A percentile compares a stretch with the other conserved stretches of the same genome.
phyloP scores from a whole-genome alignment of 805 yeast genomes.

The Ogataea naganishii region DNA sequence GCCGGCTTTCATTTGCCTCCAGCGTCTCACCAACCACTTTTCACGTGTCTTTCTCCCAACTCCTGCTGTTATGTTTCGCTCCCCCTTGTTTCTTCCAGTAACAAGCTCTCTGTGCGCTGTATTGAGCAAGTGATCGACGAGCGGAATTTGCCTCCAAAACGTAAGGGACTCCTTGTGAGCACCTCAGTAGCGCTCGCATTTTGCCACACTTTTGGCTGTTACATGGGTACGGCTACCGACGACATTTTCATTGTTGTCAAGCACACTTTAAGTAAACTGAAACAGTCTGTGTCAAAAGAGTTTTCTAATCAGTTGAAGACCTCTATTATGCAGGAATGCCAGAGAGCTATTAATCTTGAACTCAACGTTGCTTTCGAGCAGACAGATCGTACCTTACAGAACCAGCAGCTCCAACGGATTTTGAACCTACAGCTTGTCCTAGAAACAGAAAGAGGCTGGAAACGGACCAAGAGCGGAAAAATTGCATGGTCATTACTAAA shows the following conservation, averaged over 20 bases:
- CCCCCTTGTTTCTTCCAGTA: slow-evolving; percentile 13
- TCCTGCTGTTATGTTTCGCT: slow-evolving; percentile 31
- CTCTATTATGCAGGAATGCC: slow-evolving; percentile 54
- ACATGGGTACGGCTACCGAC: slow-evolving; percentile 56
- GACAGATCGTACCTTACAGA: slow-evolving; percentile 64
- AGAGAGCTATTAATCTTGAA: slow-evolving; percentile 65
- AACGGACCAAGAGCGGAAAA: slow-evolving; percentile 28
- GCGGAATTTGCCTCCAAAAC: slow-evolving; percentile 10
- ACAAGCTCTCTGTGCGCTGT: slow-evolving; percentile 14
- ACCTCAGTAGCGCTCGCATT: slow-evolving; percentile 55
- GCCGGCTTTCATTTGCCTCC: slow-evolving; percentile 44
- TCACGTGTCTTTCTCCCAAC: slow-evolving; percentile 42
- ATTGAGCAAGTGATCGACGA: slow-evolving; percentile 12
- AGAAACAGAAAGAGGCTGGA: slow-evolving; percentile 39
- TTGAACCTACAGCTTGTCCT: slow-evolving; percentile 60
- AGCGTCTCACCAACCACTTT: slow-evolving; percentile 23
- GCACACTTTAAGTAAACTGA: slow-evolving; percentile 29
- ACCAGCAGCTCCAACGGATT: slow-evolving; percentile 70
- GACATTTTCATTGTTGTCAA: slow-evolving; percentile 57
- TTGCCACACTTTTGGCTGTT: slow-evolving; percentile 63
- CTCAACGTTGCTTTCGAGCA: slow-evolving; percentile 66
- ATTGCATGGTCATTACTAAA: slow-evolving; percentile 61
- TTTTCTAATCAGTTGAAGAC: slow-evolving; percentile 26
- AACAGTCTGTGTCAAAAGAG: slow-evolving; percentile 12
- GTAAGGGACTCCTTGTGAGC: slow-evolving; percentile 26